phyloP scores from a whole-genome alignment of 1,139 yeast genomes.

The Geotrichum histeridarum region DNA sequence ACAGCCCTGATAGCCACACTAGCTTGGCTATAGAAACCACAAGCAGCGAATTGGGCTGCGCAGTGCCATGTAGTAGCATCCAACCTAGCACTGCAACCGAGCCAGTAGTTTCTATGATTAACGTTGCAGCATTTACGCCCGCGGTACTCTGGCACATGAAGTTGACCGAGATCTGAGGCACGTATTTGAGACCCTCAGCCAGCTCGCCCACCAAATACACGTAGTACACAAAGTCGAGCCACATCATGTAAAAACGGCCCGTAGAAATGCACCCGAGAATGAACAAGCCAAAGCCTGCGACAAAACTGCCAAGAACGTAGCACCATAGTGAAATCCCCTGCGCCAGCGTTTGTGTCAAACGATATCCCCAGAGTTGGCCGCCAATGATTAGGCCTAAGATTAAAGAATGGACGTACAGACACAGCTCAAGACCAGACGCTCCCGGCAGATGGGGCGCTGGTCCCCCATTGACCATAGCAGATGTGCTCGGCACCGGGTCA shows the following conservation, averaged over 20 bases:
- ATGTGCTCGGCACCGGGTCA: conserved; percentile 8
- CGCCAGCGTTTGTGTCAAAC: conserved; percentile 12
- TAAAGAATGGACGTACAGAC: conserved; percentile 4
- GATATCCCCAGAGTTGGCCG: not conserved
- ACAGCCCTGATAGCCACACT: not conserved
- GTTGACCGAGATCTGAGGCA: conserved; percentile 25
- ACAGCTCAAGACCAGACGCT: conserved; percentile 14
- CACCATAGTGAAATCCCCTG: conserved; percentile 14
- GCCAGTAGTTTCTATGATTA: conserved; percentile 8
- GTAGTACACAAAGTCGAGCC: conserved; percentile 25
- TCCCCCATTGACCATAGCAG: conserved; percentile 6
- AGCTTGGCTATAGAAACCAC: conserved; percentile 3
- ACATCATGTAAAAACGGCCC: conserved; percentile 21
- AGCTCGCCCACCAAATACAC: conserved; percentile 22
- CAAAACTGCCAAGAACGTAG: not conserved
- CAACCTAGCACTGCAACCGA: conserved; percentile 1
- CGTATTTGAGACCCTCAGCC: conserved; percentile 13
- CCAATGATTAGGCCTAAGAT: conserved; percentile 9
- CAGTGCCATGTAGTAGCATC: not conserved
- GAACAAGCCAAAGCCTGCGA: conserved; percentile 2
- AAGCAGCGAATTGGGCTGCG: conserved; percentile 14
- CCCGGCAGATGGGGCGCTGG: conserved; percentile 17
- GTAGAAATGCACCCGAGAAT: conserved; percentile 9
- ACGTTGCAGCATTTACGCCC: conserved; percentile 10
- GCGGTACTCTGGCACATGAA: conserved; percentile 18